These are phyloP conservation scores for Omphalotus guepiniiformis DNA, from an alignment of 768 basidiomycete genomes.

Conservation along the genomic window DNA sequence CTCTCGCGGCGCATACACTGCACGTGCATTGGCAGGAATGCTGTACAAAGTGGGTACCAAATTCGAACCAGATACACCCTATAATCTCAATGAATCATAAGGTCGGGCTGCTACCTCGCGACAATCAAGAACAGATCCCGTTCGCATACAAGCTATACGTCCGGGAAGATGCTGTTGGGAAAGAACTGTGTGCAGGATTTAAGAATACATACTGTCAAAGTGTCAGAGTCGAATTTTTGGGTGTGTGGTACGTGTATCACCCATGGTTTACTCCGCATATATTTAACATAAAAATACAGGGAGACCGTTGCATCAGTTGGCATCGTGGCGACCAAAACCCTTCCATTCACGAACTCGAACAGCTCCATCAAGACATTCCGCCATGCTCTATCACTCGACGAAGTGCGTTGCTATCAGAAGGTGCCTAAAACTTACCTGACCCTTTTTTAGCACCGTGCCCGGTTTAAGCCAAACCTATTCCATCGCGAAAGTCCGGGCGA, in stretches of 20 bases:
- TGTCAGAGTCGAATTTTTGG: conserved; percentile 76
- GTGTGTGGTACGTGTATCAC: conserved; percentile 56
- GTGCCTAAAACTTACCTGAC: background rate
- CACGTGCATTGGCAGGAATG: conserved; percentile 72
- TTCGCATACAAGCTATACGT: conserved; percentile 76
- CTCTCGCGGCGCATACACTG: conserved; percentile 42
- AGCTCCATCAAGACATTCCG: conserved; percentile 64
- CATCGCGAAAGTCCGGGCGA: conserved; percentile 37
- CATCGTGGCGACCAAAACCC: conserved; percentile 46
- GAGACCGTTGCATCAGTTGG: conserved; percentile 82
- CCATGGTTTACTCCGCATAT: background rate
- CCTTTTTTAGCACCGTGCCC: conserved; percentile 53
- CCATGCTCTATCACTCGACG: conserved; percentile 76
- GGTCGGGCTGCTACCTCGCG: conserved; percentile 68
- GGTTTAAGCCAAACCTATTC: conserved; percentile 60
- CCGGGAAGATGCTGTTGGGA: conserved; percentile 40
- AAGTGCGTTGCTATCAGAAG: conserved; percentile 43
- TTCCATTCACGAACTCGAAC: conserved; percentile 69
- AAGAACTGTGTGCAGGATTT: conserved; percentile 56
- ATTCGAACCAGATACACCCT: background rate
- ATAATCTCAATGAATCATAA: conserved; percentile 19
- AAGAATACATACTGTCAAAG: conserved; percentile 65
- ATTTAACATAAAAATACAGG: conserved; percentile 33
- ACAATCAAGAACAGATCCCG: conserved; percentile 63
- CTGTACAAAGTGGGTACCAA: conserved; percentile 51